Conservation (phyloP, 331 rosid genomes). For the Spiraea crenata region DNA sequence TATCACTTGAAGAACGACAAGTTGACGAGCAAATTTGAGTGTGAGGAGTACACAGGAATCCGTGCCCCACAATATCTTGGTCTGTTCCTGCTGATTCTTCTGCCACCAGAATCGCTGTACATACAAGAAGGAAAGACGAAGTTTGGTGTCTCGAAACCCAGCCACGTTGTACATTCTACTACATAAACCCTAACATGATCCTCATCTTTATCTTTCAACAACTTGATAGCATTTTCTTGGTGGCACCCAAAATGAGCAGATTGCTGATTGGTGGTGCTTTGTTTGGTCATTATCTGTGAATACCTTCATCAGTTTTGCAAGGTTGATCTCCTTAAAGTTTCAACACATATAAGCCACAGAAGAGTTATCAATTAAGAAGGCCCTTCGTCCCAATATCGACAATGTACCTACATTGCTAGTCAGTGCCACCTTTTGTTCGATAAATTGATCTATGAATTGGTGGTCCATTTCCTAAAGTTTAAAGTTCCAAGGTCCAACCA, state of each 20-base stretch:
- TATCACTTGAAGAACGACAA: conserved; percentile 19
- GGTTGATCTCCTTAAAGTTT: background rate
- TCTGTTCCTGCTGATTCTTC: conserved; percentile 9
- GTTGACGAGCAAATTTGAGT: background rate
- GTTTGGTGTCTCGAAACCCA: background rate
- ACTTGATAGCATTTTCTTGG: conserved; percentile 7
- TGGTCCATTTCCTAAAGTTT: background rate
- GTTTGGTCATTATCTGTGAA: background rate
- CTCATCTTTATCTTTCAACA: conserved; percentile 3
- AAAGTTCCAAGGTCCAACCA: background rate
- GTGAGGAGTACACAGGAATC: conserved; percentile 9
- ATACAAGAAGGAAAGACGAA: background rate
- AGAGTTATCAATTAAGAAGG: conserved; percentile 19
- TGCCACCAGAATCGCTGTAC: conserved; percentile 18
- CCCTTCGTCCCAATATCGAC: background rate
- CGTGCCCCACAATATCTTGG: conserved; percentile 19
- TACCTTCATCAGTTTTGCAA: background rate
- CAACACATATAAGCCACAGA: conserved; percentile 28
- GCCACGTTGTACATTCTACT: conserved; percentile 3
- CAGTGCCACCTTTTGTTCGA: background rate
- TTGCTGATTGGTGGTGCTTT: conserved; percentile 12
- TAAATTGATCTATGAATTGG: background rate
- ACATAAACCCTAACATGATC: background rate
- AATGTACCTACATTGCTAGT: background rate
- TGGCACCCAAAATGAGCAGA: conserved; percentile 7